phyloP scores from a whole-genome alignment of 768 basidiomycete genomes.

The Boletus coccyginus region DNA sequence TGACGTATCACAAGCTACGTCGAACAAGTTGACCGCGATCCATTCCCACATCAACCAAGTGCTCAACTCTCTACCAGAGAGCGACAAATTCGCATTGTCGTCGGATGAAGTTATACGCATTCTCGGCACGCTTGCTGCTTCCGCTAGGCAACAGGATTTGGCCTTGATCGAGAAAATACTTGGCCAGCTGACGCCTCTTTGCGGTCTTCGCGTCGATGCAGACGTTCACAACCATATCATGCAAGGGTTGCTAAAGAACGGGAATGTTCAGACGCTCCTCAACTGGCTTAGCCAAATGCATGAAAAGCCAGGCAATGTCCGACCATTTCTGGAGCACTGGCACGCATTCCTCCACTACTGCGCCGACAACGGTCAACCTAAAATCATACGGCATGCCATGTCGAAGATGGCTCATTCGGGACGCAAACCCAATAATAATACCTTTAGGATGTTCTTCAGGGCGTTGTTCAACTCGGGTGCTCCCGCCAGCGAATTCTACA shows the following conservation, averaged over 20 bases:
- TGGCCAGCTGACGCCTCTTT: conserved; percentile 43
- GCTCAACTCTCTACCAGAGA: conserved; percentile 20
- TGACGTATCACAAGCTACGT: conserved; percentile 9
- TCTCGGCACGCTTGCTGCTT: conserved; percentile 47
- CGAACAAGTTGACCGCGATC: conserved; percentile 19
- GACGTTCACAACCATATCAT: conserved; percentile 50
- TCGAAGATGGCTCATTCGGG: conserved; percentile 39
- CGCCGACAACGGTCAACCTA: conserved; percentile 25
- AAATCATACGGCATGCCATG: conserved; percentile 29
- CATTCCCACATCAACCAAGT: conserved; percentile 24
- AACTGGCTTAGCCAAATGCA: conserved; percentile 57
- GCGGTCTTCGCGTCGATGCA: conserved; percentile 44
- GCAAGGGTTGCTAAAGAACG: conserved; percentile 44
- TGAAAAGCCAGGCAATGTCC: conserved; percentile 42
- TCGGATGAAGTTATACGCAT: conserved; percentile 35
- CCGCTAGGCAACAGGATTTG: conserved; percentile 53
- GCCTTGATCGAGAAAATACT: conserved; percentile 53
- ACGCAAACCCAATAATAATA: conserved; percentile 41
- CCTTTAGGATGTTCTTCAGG: conserved; percentile 49
- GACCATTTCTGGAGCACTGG: conserved; percentile 53
- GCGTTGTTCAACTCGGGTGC: conserved; percentile 37
- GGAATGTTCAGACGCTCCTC: conserved; percentile 42
- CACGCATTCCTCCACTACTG: conserved; percentile 49
- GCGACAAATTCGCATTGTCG: conserved; percentile 10
- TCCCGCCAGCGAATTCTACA: conserved; percentile 33